These are phyloP conservation scores for Boletus eberwhitei DNA, from an alignment of 768 basidiomycete genomes.

Conservation along the genomic window DNA sequence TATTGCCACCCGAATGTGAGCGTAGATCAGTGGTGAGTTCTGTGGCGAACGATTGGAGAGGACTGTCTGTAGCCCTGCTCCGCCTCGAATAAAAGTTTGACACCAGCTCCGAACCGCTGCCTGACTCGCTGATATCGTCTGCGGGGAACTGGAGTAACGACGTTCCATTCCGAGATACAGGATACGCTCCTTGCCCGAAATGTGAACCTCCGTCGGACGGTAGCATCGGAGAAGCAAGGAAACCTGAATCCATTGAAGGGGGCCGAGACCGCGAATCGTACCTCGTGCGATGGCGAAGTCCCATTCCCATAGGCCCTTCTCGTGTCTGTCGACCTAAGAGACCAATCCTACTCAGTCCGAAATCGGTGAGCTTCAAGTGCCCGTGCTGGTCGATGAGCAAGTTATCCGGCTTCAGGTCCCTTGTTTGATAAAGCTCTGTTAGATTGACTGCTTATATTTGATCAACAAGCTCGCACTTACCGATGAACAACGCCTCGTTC, in stretches of 20 bases:
- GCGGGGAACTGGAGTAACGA: slow-evolving; percentile 65
- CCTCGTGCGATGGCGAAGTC: slow-evolving; percentile 51
- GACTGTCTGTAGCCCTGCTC: slow-evolving; percentile 63
- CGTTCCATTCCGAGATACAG: slow-evolving; percentile 55
- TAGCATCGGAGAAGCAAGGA: slow-evolving; percentile 74
- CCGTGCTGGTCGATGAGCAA: slow-evolving; percentile 95
- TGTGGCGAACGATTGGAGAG: slow-evolving; percentile 81
- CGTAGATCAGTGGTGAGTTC: slow-evolving; percentile 81
- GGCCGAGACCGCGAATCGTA: slow-evolving; percentile 72
- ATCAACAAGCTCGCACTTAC: slow-evolving; percentile 42
- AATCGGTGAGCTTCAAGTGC: slow-evolving; percentile 97
- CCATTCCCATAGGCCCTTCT: slow-evolving; percentile 47
- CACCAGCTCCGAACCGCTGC: slow-evolving; percentile 73
- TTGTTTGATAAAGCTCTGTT: slow-evolving; percentile 30
- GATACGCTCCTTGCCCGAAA: slow-evolving; percentile 65
- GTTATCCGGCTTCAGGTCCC: slow-evolving; percentile 98
- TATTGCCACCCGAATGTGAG: slow-evolving; percentile 59
- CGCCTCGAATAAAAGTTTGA: slow-evolving; percentile 53
- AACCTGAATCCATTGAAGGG: slow-evolving; percentile 76
- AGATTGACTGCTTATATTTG: background rate
- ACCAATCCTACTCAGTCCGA: slow-evolving; percentile 95
- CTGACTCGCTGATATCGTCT: slow-evolving; percentile 87
- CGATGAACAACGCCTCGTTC: slow-evolving; percentile 94
- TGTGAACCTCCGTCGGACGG: slow-evolving; percentile 75
- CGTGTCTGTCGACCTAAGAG: slow-evolving; percentile 95